A percentile compares a stretch with the other conserved stretches of the same genome.
Evolutionary conservation across 768 basidiomycete species (phyloP).

Genomic region (Amanita muscaria): DNA sequence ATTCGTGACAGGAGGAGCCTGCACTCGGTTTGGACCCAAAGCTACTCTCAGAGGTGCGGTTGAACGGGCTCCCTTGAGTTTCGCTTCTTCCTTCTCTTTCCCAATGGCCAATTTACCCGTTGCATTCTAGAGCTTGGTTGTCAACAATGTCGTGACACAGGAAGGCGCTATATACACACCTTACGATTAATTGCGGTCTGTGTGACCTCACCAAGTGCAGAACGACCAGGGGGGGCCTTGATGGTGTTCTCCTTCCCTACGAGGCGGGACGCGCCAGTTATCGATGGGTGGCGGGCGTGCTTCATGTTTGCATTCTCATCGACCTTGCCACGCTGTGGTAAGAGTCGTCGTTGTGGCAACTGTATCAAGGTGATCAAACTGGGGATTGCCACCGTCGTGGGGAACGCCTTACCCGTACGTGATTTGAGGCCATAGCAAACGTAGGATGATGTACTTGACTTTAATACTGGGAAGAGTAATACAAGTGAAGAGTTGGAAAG

Average conservation of each 20-base stretch:
- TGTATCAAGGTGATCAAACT: conserved; percentile 18
- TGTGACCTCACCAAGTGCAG: conserved; percentile 77
- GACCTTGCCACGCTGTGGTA: conserved; percentile 57
- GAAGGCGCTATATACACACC: too few species aligned
- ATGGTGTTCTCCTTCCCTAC: conserved; percentile 37
- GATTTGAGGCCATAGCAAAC: conserved; percentile 50
- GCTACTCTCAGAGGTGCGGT: conserved; percentile 64
- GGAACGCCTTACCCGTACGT: conserved; percentile 42
- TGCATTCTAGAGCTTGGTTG: conserved; percentile 42
- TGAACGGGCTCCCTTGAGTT: conserved; percentile 59
- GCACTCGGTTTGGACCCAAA: conserved; percentile 48
- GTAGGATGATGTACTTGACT: conserved; percentile 14
- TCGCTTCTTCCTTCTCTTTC: conserved; percentile 64
- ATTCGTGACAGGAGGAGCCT: conserved; percentile 31
- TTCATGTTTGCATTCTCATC: conserved; percentile 73
- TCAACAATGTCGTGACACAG: too few species aligned
- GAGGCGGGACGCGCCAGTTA: conserved; percentile 42
- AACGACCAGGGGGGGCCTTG: conserved; percentile 56
- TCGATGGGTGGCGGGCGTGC: conserved; percentile 55
- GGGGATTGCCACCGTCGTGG: conserved; percentile 1
- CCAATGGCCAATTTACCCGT: conserved; percentile 37
- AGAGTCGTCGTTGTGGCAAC: conserved; percentile 62
- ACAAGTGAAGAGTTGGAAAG: conserved; percentile 17
- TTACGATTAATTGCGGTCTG: conserved; percentile 71
- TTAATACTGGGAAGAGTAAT: neutral